These are phyloP conservation scores for Mycena sanguinolenta DNA, from an alignment of 768 basidiomycete genomes.

Conservation along the genomic window DNA sequence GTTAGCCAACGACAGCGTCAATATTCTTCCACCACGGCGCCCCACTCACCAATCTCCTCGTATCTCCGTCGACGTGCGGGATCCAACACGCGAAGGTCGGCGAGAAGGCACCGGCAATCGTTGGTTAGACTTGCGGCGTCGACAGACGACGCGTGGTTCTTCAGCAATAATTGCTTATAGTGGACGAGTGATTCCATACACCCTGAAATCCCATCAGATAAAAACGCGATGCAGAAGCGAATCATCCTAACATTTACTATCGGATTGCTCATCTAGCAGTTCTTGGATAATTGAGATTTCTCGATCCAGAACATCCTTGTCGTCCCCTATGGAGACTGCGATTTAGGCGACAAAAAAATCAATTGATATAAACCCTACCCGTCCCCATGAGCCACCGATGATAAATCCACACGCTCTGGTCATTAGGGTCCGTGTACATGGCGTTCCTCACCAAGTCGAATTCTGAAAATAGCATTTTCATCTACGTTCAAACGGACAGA, in stretches of 20 bases:
- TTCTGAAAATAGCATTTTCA: conserved; percentile 63
- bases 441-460: conserved; percentile 94
- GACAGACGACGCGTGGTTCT: conserved; percentile 53
- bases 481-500: conserved; percentile 3
- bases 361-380: conserved; percentile 56
- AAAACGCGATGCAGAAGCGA: conserved; percentile 13
- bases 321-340: conserved; percentile 66
- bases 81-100: conserved; percentile 75
- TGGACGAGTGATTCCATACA: conserved; percentile 93
- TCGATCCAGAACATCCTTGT: conserved; percentile 68
- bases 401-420: conserved; percentile 98
- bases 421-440: conserved; percentile 95
- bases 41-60: conserved; percentile 68
- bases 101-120: conserved; percentile 66
- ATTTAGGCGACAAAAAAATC: conserved; percentile 9
- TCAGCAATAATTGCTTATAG: conserved; percentile 81
- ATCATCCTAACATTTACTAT: conserved; percentile 82
- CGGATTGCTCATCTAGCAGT: conserved; percentile 88
- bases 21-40: not conserved
- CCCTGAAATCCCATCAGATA: conserved; percentile 66
- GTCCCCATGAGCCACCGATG: conserved; percentile 96
- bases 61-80: conserved; percentile 77
- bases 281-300: conserved; percentile 88
- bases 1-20: not conserved
- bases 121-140: conserved; percentile 52